Evolutionary conservation across 2,329 filamentous ascomycete species (phyloP).

Genomic region (Diaporthe sp.): DNA sequence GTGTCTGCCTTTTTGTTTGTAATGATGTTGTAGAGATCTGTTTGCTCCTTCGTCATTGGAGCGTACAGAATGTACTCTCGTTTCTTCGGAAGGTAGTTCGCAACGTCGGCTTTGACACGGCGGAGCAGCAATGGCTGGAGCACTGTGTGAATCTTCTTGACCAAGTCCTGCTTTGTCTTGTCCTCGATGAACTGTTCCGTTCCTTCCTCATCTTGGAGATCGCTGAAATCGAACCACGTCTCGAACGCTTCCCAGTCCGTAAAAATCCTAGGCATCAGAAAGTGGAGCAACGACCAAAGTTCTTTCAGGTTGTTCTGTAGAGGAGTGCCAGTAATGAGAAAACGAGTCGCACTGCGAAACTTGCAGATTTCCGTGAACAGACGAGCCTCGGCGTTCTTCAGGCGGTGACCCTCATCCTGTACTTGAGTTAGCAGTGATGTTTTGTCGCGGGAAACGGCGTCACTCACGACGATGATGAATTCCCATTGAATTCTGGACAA

Average conservation of each 20-base stretch:
- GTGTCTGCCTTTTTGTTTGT: conserved; percentile 70
- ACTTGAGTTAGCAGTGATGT: conserved; percentile 38
- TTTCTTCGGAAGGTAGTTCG: conserved; percentile 92
- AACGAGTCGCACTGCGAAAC: conserved; percentile 89
- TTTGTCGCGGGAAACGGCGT: not conserved
- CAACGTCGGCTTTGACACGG: conserved; percentile 93
- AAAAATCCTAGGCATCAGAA: conserved; percentile 92
- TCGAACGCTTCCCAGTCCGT: conserved; percentile 94
- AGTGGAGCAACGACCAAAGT: conserved; percentile 94
- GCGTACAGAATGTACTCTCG: conserved; percentile 96
- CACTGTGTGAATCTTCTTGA: conserved; percentile 92
- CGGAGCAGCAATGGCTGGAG: conserved; percentile 91
- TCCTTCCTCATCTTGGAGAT: conserved; percentile 84
- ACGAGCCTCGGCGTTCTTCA: conserved; percentile 97
- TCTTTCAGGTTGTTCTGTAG: conserved; percentile 96
- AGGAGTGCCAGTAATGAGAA: conserved; percentile 95
- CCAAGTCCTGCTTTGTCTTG: conserved; percentile 80
- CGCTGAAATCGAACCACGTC: conserved; percentile 97
- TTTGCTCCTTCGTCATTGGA: conserved; percentile 90
- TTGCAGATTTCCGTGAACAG: conserved; percentile 89
- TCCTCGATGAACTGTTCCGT: conserved; percentile 85
- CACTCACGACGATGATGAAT: conserved; percentile 89
- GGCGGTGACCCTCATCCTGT: conserved; percentile 92
- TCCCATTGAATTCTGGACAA: conserved; percentile 92
- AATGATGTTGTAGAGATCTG: conserved; percentile 83